These are phyloP conservation scores for Aspergillus bridgeri DNA, from an alignment of 495 filamentous ascomycete genomes.

Conservation along the genomic window DNA sequence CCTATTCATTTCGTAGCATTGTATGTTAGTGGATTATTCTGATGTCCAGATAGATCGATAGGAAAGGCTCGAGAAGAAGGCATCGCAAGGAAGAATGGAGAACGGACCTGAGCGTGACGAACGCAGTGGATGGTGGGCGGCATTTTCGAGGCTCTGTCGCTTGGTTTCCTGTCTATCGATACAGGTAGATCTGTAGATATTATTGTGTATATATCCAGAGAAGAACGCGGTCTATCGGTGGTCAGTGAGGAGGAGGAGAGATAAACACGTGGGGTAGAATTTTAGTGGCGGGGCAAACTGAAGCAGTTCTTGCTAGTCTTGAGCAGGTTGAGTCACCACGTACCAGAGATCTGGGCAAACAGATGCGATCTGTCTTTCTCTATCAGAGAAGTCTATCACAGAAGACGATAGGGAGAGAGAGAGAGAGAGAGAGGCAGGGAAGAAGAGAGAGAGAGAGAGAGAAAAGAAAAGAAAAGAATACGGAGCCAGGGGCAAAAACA, in stretches of 20 bases:
- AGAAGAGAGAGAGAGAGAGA: neutral
- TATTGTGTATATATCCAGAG: neutral
- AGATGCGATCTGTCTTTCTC: neutral
- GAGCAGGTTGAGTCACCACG: neutral
- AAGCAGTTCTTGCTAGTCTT: too few relatives aligned
- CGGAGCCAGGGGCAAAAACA: neutral
- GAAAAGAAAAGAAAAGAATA: neutral
- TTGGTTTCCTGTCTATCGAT: neutral
- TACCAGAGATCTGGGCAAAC: neutral
- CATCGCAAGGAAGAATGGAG: neutral
- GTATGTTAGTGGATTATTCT: too few relatives aligned
- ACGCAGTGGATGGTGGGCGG: constrained; percentile 49
- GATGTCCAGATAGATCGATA: too few relatives aligned
- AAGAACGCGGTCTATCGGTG: neutral
- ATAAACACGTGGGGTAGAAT: constrained; percentile 12
- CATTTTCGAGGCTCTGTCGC: constrained; percentile 12
- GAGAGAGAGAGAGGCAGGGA: neutral
- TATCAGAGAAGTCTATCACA: too few relatives aligned
- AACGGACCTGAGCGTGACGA: constrained; percentile 50
- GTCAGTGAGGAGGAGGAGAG: neutral
- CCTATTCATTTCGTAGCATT: constrained; percentile 42
- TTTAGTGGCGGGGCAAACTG: constrained; percentile 5
- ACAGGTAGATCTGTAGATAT: neutral
- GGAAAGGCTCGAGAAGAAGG: too few relatives aligned
- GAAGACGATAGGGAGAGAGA: neutral